A percentile compares a stretch with the other conserved stretches of the same genome.
Evolutionary conservation across 257 asterid species (phyloP).

Genomic region (Fraxinus cuspidata): DNA sequence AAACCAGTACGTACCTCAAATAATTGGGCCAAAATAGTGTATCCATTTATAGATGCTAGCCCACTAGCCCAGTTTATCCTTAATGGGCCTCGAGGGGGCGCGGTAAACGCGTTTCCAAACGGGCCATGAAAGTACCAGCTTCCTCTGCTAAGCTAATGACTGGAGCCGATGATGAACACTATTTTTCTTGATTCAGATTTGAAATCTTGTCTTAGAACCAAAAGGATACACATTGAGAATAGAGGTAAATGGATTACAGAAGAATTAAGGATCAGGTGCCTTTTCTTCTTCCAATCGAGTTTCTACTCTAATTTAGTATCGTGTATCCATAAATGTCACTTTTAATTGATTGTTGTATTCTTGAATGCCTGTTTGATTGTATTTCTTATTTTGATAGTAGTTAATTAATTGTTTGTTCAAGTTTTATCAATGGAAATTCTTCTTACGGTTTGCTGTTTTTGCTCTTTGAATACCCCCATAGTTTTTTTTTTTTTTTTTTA

Average conservation of each 20-base stretch:
- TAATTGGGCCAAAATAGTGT: no score
- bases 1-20: no score
- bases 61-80: no score
- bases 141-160: not conserved
- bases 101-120: not conserved
- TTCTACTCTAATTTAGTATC: constrained; percentile 3
- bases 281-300: not conserved
- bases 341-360: not conserved
- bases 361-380: not conserved
- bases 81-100: no score
- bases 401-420: not conserved
- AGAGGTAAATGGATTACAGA: constrained; percentile 56
- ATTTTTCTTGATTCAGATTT: not conserved
- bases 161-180: not conserved
- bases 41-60: no score
- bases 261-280: constrained; percentile 69
- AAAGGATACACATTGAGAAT: not conserved
- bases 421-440: not conserved
- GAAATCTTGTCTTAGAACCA: not conserved
- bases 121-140: not conserved
- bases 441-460: not conserved
- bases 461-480: not conserved
- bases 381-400: not conserved
- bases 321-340: not conserved
- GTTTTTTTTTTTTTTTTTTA: not conserved